Evolutionary conservation across 2,329 filamentous ascomycete genomes (phyloP), one percentile per base, ranked within the genome.

Genomic region (Microcera coccophila): DNA sequence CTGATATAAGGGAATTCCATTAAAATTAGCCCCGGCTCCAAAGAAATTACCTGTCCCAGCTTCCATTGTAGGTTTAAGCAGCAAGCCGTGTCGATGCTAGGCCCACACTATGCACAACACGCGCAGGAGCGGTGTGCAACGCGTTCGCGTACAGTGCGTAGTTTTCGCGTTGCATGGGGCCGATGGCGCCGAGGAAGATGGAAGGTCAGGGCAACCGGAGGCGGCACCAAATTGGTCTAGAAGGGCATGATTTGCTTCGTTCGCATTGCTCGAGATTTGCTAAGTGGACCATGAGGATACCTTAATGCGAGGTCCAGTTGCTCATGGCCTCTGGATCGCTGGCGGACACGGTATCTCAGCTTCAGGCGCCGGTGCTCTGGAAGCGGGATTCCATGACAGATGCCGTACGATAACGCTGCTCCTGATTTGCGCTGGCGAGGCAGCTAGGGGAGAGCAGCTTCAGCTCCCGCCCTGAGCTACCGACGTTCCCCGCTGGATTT

Each of bases 321-420:
- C 22, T 26, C 22, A 8, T 32, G 29, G 29, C n/a, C 29, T 8
- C 7, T 26, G 22, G 29, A 14, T 32, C 8, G 29, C 15, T 17
- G 29, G 15, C n/a, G n/a, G 29, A 17, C n/a, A 38, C 36, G 22
- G 28, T 44, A 36, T 40, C 33, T 46, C 52, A 45, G 47, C 48
- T 45, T 35, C 41, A 42, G 53, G 59, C 50, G 49, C 59, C 58
- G 55, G 58, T 59, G 53, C 47, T 53, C 53, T 62, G 59, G 59
- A 51, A 55, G 55, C 52, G 50, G 59, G 54, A 60, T 57, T 56
- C 50, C 47, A 54, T 60, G 57, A 61, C 59, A 56, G 52, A 52
- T 49, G 38, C 44, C 38, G 38, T 46, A 45, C 42, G 49, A 48
- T 51, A 49, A 51, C 57, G 53, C 55, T 60, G 55, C 49, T 39